phyloP scores from a whole-genome alignment of 768 basidiomycete genomes.

The Dendrothele bispora region DNA sequence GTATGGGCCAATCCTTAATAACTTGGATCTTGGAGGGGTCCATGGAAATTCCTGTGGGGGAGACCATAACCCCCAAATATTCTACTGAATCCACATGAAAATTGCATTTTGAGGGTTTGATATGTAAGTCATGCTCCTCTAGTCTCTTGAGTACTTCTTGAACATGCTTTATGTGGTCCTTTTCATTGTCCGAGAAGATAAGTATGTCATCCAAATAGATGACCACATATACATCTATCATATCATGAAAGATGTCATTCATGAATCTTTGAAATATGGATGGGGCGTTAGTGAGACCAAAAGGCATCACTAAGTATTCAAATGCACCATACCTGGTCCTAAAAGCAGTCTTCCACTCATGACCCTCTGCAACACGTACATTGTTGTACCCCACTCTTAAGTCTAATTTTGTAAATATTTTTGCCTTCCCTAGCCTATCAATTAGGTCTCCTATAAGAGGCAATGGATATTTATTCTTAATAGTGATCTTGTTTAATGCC shows the following conservation, averaged over 20 bases:
- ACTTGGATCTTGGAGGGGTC: too few species aligned
- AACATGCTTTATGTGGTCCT: conserved; percentile 12
- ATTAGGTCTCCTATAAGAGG: conserved; percentile 34
- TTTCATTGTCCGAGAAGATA: conserved; percentile 13
- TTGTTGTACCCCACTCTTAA: conserved; percentile 40
- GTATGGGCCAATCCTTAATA: too few species aligned
- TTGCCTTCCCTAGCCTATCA: conserved; percentile 20
- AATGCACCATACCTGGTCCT: conserved; percentile 32
- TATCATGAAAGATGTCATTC: conserved; percentile 32
- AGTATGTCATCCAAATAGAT: conserved; percentile 34
- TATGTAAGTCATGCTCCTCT: conserved; percentile 17
- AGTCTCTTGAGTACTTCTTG: conserved; percentile 17
- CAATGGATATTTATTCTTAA: conserved; percentile 31
- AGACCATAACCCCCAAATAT: conserved; percentile 16
- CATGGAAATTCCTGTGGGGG: background rate
- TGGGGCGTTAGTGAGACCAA: conserved; percentile 33
- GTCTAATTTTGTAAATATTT: conserved; percentile 37
- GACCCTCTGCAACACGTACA: conserved; percentile 37
- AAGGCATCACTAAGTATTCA: conserved; percentile 45
- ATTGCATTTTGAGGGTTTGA: conserved; percentile 26
- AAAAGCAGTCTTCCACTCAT: conserved; percentile 48
- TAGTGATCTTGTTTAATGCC: conserved; percentile 29
- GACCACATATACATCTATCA: conserved; percentile 23
- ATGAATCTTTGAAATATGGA: conserved; percentile 29
- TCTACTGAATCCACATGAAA: conserved; percentile 9